Conservation (phyloP, 805 yeast species). For the Wickerhamomyces ciferrii region DNA sequence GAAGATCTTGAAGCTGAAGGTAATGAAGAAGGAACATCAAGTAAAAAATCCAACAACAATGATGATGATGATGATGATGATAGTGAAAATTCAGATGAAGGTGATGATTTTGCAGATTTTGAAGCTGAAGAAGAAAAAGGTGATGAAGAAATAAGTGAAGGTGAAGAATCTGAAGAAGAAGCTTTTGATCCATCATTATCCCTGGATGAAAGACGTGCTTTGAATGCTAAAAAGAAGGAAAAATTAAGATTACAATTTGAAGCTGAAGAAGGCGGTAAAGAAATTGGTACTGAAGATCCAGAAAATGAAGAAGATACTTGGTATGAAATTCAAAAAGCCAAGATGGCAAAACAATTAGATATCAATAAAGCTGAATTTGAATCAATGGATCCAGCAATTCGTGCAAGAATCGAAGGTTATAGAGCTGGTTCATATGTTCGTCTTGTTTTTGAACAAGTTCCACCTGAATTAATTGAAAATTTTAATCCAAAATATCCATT, state of each 20-base stretch:
- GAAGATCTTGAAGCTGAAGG: conserved; percentile 43
- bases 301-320: conserved; percentile 89
- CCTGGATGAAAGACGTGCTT: conserved; percentile 68
- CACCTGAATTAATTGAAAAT: conserved; percentile 86
- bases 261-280: conserved; percentile 53
- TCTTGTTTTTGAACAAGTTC: conserved; percentile 73
- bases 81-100: conserved; percentile 28
- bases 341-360: conserved; percentile 92
- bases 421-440: conserved; percentile 93
- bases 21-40: conserved; percentile 11
- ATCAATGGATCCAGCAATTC: conserved; percentile 67
- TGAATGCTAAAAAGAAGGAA: conserved; percentile 87
- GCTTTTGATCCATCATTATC: conserved; percentile 36
- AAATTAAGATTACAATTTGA: conserved; percentile 86
- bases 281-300: conserved; percentile 74
- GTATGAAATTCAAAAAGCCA: conserved; percentile 96
- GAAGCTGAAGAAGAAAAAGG: conserved; percentile 45
- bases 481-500: conserved; percentile 84
- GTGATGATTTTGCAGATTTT: conserved; percentile 49
- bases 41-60: conserved; percentile 6
- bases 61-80: conserved; percentile 22
- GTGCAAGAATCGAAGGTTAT: conserved; percentile 84
- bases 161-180: conserved; percentile 33
- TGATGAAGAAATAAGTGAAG: conserved; percentile 33
- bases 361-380: conserved; percentile 81